These are phyloP conservation scores for Colletotrichum sansevieriae DNA, from an alignment of 2,329 filamentous ascomycete genomes.

Conservation along the genomic window DNA sequence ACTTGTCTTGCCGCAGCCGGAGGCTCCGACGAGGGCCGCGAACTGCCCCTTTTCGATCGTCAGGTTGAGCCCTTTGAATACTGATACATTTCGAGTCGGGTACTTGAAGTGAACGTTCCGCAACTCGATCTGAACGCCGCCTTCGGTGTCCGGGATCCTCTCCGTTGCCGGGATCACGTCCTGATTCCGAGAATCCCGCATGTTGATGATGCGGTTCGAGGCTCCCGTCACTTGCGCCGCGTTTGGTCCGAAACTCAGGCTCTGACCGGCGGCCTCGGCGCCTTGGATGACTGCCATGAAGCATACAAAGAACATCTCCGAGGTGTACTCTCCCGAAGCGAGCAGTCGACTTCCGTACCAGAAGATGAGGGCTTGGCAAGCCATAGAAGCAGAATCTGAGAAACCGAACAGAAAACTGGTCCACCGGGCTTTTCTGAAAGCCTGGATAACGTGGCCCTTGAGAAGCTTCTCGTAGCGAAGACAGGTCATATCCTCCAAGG, in stretches of 20 bases:
- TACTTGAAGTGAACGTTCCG: slow-evolving; percentile 71
- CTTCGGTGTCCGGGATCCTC: slow-evolving; percentile 59
- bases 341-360: slow-evolving; percentile 76
- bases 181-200: slow-evolving; percentile 58
- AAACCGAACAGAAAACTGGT: slow-evolving; percentile 76
- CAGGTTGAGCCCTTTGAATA: slow-evolving; percentile 73
- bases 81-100: slow-evolving; percentile 67
- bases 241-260: slow-evolving; percentile 76
- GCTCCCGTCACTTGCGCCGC: slow-evolving; percentile 70
- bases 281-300: slow-evolving; percentile 78
- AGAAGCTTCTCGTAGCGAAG: slow-evolving; percentile 72
- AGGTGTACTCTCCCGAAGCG: slow-evolving; percentile 60
- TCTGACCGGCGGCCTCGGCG: slow-evolving; percentile 75
- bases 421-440: slow-evolving; percentile 72
- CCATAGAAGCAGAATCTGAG: slow-evolving; percentile 75
- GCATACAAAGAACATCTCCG: slow-evolving; percentile 65
- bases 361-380: slow-evolving; percentile 73
- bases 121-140: slow-evolving; percentile 69
- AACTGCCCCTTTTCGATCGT: slow-evolving; percentile 78
- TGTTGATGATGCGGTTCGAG: slow-evolving; percentile 70
- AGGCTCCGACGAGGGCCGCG: slow-evolving; percentile 77
- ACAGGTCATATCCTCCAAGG: slow-evolving; percentile 76
- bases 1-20: slow-evolving; percentile 80
- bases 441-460: slow-evolving; percentile 67
- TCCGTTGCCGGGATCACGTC: slow-evolving; percentile 50